These are phyloP conservation scores for Ceratobasidium sp. DNA, from an alignment of 1,284 basidiomycete genomes.

Conservation along the genomic window DNA sequence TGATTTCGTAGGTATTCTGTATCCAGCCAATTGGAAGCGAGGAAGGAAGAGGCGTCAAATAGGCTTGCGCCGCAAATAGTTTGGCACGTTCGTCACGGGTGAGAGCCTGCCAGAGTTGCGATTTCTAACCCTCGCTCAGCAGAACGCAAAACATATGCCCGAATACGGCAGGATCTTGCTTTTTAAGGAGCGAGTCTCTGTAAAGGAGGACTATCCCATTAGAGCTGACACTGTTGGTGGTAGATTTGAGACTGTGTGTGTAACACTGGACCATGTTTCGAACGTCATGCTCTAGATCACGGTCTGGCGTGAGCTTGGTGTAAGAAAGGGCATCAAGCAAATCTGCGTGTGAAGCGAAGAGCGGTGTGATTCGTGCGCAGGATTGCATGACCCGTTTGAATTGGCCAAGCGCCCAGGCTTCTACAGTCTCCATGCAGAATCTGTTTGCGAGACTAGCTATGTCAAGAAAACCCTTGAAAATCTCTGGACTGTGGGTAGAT, in stretches of 20 bases:
- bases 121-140: background rate
- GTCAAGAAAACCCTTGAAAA: conserved; percentile 8
- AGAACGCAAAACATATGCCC: conserved; percentile 1
- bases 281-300: background rate
- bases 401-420: conserved; percentile 1
- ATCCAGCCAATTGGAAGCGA: background rate
- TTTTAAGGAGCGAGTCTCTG: background rate
- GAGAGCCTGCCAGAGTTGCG: background rate
- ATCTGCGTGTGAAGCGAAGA: background rate
- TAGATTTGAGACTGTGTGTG: too few relatives aligned
- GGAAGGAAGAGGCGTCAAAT: conserved; percentile 3
- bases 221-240: background rate
- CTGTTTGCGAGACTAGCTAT: conserved; percentile 1
- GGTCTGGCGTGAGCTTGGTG: background rate
- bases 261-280: background rate
- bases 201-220: background rate
- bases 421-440: background rate
- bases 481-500: background rate
- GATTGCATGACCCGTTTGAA: background rate
- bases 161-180: conserved; percentile 7
- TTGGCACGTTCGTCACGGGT: conserved; percentile 6
- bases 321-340: background rate
- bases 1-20: too few relatives aligned
- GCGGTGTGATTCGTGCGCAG: background rate
- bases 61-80: background rate